A percentile compares a stretch with the other conserved stretches of the same genome.
Conservation (phyloP, 2,329 filamentous ascomycete genomes). For the Rachicladosporium sp. region DNA sequence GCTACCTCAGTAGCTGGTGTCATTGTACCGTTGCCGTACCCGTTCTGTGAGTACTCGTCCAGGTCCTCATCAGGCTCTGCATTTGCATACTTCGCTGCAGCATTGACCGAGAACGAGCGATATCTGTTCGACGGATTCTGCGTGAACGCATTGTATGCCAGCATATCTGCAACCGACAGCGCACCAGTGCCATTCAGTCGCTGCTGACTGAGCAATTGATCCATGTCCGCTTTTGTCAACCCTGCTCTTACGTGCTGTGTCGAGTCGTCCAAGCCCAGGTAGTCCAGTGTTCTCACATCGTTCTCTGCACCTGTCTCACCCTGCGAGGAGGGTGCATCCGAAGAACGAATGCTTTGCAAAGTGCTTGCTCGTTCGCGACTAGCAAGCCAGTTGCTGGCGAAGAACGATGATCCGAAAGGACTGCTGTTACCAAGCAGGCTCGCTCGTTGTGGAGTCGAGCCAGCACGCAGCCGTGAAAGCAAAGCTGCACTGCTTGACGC, state of each 20-base stretch:
- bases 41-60: constrained; percentile 39
- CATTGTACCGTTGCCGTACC: constrained; percentile 45
- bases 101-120: constrained; percentile 95
- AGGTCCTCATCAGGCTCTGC: constrained; percentile 62
- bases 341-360: constrained; percentile 76
- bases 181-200: constrained; percentile 36
- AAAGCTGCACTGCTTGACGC: constrained; percentile 56
- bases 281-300: constrained; percentile 88
- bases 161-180: constrained; percentile 57
- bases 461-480: constrained; percentile 75
- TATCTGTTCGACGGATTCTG: constrained; percentile 69
- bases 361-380: constrained; percentile 77
- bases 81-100: constrained; percentile 92
- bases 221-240: constrained; percentile 48
- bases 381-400: constrained; percentile 72
- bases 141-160: constrained; percentile 63
- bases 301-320: constrained; percentile 73
- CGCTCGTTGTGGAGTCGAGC: constrained; percentile 83
- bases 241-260: constrained; percentile 68
- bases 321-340: constrained; percentile 77
- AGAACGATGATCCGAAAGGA: constrained; percentile 81
- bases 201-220: constrained; percentile 39
- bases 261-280: constrained; percentile 86
- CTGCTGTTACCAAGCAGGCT: constrained; percentile 47
- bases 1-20: constrained; percentile 48